Evolutionary conservation across 1,284 basidiomycete genomes (phyloP).

Genomic region (Anthracocystis panici-leucophaei): DNA sequence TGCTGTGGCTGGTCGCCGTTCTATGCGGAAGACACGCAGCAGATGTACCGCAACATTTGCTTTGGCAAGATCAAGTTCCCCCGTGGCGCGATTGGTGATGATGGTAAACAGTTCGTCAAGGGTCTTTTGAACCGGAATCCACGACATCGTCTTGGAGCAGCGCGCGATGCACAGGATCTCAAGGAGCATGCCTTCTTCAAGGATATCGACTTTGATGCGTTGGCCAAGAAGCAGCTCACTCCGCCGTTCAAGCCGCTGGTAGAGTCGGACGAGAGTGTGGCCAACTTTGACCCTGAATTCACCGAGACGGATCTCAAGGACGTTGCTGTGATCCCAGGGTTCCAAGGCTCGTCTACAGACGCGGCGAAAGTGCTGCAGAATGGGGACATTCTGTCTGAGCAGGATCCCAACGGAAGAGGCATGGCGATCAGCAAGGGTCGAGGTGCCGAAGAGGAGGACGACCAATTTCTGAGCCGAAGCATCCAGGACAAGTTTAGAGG

Average conservation of each 20-base stretch:
- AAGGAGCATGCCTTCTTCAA: constrained; percentile 97
- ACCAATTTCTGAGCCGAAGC: constrained; percentile 58
- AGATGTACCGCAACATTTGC: constrained; percentile 99
- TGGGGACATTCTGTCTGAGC: constrained; percentile 33
- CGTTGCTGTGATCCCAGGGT: constrained; percentile 62
- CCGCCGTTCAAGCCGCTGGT: constrained; percentile 98
- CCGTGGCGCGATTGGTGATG: constrained; percentile 94
- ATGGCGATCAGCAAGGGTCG: constrained; percentile 44
- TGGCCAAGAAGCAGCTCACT: constrained; percentile 89
- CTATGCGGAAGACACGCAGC: constrained; percentile 98
- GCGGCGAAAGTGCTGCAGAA: constrained; percentile 31
- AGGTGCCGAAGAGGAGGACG: constrained; percentile 40
- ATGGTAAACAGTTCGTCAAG: constrained; percentile 99
- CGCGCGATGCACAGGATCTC: constrained; percentile 89
- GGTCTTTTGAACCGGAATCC: constrained; percentile 97
- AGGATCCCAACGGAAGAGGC: constrained; percentile 35
- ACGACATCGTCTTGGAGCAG: constrained; percentile 91
- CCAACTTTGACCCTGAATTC: constrained; percentile 98
- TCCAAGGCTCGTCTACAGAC: constrained; percentile 49
- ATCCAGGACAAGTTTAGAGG: constrained; percentile 69
- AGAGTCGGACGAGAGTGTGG: constrained; percentile 96
- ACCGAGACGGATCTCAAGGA: constrained; percentile 81
- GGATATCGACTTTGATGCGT: constrained; percentile 74
- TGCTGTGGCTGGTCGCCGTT: constrained; percentile 99
- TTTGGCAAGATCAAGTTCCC: constrained; percentile 98